A percentile compares a stretch with the other conserved stretches of the same genome.
These are phyloP conservation scores for Picochlorum sp. DNA, from an alignment of 139 green algal species.

Conservation along the genomic window DNA sequence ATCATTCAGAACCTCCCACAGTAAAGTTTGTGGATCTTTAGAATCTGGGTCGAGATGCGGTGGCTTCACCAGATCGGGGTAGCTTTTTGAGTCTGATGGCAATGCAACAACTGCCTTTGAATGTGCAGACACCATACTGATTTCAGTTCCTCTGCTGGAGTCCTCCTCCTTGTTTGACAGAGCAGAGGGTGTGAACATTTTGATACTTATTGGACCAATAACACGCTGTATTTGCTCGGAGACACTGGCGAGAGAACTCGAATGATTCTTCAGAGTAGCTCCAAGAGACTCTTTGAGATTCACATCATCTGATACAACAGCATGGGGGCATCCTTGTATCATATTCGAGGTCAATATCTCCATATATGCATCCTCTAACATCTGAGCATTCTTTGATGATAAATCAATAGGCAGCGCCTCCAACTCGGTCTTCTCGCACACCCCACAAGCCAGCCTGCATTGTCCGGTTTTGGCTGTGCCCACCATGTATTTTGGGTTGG, in stretches of 20 bases:
- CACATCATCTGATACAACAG: too few species aligned
- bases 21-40: neutral
- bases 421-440: neutral
- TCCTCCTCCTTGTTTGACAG: too few species aligned
- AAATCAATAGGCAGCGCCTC: constrained; percentile 1
- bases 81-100: neutral
- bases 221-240: too few species aligned
- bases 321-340: neutral
- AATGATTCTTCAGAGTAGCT: too few species aligned
- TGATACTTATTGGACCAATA: too few species aligned
- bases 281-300: too few species aligned
- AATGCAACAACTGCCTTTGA: too few species aligned
- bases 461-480: neutral
- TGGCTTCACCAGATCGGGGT: neutral
- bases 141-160: too few species aligned
- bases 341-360: neutral
- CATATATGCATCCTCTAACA: neutral
- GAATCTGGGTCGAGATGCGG: neutral
- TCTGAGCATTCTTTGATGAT: neutral
- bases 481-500: constrained; percentile 15
- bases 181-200: too few species aligned
- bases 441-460: constrained; percentile 1
- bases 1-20: constrained; percentile 1
- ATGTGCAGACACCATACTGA: too few species aligned
- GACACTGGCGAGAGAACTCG: too few species aligned